Percentiles rank a stretch among this genome's conserved stretches.
Evolutionary conservation across 148 eudicot genomes (phyloP).

Genomic region (Amaranthus hypochondriacus): DNA sequence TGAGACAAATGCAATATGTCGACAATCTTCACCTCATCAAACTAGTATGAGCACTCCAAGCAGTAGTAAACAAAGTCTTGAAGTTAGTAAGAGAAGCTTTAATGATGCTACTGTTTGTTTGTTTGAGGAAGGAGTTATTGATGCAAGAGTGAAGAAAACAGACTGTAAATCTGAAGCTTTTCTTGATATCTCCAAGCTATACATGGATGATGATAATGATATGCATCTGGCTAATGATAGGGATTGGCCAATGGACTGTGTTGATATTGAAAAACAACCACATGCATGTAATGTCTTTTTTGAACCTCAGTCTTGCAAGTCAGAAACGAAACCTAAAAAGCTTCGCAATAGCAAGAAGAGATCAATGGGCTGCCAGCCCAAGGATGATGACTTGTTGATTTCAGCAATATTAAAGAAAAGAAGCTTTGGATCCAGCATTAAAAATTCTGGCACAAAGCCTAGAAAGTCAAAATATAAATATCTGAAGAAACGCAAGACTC

Average conservation of each 20-base stretch:
- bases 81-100: conserved; percentile 20
- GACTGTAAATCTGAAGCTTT: conserved; percentile 31
- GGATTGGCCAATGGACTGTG: conserved; percentile 16
- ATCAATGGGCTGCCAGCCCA: conserved; percentile 41
- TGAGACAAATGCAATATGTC: conserved; percentile 23
- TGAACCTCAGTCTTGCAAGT: conserved; percentile 21
- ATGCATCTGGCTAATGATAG: not conserved
- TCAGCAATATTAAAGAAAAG: conserved; percentile 65
- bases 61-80: conserved; percentile 18
- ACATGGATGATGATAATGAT: conserved; percentile 14
- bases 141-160: conserved; percentile 28
- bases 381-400: conserved; percentile 65
- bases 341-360: conserved; percentile 27
- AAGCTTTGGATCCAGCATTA: conserved; percentile 33
- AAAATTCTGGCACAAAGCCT: conserved; percentile 22
- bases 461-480: conserved; percentile 34
- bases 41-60: conserved; percentile 30
- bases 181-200: conserved; percentile 24
- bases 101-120: conserved; percentile 19
- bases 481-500: conserved; percentile 54
- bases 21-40: conserved; percentile 29
- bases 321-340: conserved; percentile 22
- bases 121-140: conserved; percentile 24
- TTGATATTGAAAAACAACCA: conserved; percentile 13
- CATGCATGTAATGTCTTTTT: not conserved